These are phyloP conservation scores for Melastoma malabathricum DNA, from an alignment of 345 rosid species.

Conservation along the genomic window DNA sequence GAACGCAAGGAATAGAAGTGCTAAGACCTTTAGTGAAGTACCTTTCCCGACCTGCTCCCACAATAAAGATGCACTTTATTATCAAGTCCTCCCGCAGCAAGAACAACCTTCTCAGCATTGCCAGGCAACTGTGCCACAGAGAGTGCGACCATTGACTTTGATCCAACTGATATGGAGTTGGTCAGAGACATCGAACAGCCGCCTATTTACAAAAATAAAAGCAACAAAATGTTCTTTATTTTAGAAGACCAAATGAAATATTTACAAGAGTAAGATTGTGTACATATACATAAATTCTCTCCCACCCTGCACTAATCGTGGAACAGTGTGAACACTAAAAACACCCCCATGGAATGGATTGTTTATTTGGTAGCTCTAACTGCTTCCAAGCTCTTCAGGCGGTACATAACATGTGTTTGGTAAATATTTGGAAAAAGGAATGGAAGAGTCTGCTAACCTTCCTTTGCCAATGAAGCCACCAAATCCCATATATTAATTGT, in stretches of 20 bases:
- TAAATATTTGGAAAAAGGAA: neutral
- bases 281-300: too few relatives aligned
- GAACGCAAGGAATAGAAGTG: neutral
- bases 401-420: too few relatives aligned
- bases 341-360: too few relatives aligned
- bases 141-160: slow-evolving; percentile 77
- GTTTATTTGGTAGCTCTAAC: too few relatives aligned
- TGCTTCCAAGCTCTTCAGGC: too few relatives aligned
- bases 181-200: slow-evolving; percentile 45
- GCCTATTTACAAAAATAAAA: slow-evolving; percentile 23
- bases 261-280: neutral
- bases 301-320: too few relatives aligned
- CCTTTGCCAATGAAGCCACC: slow-evolving; percentile 29
- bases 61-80: slow-evolving; percentile 65
- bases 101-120: slow-evolving; percentile 32
- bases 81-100: slow-evolving; percentile 94
- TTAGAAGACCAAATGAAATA: slow-evolving; percentile 5
- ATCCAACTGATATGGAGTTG: slow-evolving; percentile 49
- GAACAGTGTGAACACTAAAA: too few relatives aligned
- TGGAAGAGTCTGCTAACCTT: slow-evolving; percentile 25
- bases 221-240: neutral
- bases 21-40: slow-evolving; percentile 11
- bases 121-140: slow-evolving; percentile 69
- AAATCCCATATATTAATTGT: slow-evolving; percentile 52
- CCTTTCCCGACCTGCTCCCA: slow-evolving; percentile 69